Evolutionary conservation across 192 early-diverging fungal species (phyloP), one percentile per base, ranked within the genome.

Genomic region (Coemansia sp.): DNA sequence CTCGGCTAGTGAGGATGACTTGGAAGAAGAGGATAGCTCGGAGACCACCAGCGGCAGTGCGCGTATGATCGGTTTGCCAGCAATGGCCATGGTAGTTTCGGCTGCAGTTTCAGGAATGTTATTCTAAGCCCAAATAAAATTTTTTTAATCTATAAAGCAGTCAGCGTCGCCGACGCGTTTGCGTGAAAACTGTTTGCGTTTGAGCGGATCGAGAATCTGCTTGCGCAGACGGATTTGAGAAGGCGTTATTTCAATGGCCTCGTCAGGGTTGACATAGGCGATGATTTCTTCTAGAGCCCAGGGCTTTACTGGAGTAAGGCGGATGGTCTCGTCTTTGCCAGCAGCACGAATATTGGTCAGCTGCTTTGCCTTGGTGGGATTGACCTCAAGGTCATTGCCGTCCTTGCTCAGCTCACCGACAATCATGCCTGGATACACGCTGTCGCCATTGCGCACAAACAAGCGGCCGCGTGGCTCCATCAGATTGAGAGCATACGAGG

Each of bases 341-440:
- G 84, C 85, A 4, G 84, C 84, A 3, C 91, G 83, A 55, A 91
- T 83, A 74, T 93, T 93, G 16, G 87, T 89, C 28, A 88, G 72
- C 63, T 86, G 86, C 79, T 93, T 93, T 28, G 84, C 82, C 64
- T 88, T 87, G 18, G 85, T 85, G 0, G 91, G 91, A 73, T 93
- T 93, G 43, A 93, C 91, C 44, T 91, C 89, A 46, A 93, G 58
- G 59, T 93, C 91, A 26, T 50, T 57, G 31, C 80, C 80, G 16
- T 90, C 82, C 55, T 87, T 82, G 57, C 75, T 86, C 35, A 88
- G 83, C 74, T 93, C 91, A 35, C 91, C 91, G 35, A 93, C 87
- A 63, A 93, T 83, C 91, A 93, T 93, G 35, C 91, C 91, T 16
- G 86, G 83, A 56, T 93, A 93, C 8, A 88, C 85, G 48, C 87